Evolutionary conservation across 805 yeast genomes (phyloP).

Genomic region (Candida cerambycidarum): DNA sequence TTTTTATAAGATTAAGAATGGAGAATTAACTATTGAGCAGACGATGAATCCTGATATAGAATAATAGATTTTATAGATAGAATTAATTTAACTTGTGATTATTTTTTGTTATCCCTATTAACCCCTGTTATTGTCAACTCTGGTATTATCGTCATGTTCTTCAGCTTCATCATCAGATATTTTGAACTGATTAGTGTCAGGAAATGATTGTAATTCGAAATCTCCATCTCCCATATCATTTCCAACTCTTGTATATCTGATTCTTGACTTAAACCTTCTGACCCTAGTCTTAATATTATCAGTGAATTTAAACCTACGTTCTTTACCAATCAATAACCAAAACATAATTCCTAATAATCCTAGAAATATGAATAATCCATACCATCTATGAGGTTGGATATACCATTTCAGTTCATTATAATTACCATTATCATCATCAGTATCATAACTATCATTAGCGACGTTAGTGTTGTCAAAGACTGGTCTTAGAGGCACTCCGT

Average conservation of each 20-base stretch:
- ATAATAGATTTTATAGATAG: too few relatives aligned
- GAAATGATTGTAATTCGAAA: slow-evolving; percentile 10
- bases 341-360: slow-evolving; percentile 24
- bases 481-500: slow-evolving; percentile 45
- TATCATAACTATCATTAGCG: slow-evolving; percentile 31
- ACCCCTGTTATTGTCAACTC: too few relatives aligned
- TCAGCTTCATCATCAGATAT: slow-evolving; percentile 4
- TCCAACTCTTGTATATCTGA: slow-evolving; percentile 1
- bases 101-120: too few relatives aligned
- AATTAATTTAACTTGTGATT: too few relatives aligned
- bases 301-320: slow-evolving; percentile 18
- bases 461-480: slow-evolving; percentile 18
- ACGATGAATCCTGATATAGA: slow-evolving; percentile 16
- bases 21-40: slow-evolving; percentile 19
- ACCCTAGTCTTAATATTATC: slow-evolving; percentile 13
- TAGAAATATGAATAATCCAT: slow-evolving; percentile 34
- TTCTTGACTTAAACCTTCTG: neutral
- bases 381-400: slow-evolving; percentile 44
- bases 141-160: neutral
- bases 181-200: neutral
- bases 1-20: slow-evolving; percentile 24
- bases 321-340: slow-evolving; percentile 34
- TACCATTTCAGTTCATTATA: slow-evolving; percentile 39
- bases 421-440: slow-evolving; percentile 23
- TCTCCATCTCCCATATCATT: slow-evolving; percentile 12